These are phyloP conservation scores for Mucor plumbeus DNA, from an alignment of 371 early-diverging fungal species.

Conservation along the genomic window DNA sequence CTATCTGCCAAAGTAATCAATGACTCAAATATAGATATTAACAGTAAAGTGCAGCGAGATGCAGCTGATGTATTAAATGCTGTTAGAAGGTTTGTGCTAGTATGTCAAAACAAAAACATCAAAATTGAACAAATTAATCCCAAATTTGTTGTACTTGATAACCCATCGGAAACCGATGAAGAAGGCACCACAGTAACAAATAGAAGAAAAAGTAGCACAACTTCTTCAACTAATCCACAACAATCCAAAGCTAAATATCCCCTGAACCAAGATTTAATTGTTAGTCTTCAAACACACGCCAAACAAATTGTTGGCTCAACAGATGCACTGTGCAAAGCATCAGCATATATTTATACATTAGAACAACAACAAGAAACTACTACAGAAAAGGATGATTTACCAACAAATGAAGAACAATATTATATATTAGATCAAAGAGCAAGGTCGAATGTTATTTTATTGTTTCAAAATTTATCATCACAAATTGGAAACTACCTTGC, in stretches of 20 bases:
- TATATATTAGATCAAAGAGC: conserved; percentile 35
- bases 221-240: not conserved
- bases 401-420: conserved; percentile 14
- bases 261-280: conserved; percentile 52
- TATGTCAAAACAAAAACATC: conserved; percentile 47
- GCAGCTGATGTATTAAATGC: conserved; percentile 73
- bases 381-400: not conserved
- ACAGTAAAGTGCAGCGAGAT: conserved; percentile 43
- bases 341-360: conserved; percentile 37
- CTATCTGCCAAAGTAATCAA: conserved; percentile 57
- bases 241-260: conserved; percentile 40
- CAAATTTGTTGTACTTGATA: conserved; percentile 25
- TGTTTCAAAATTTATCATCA: conserved; percentile 55
- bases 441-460: conserved; percentile 31
- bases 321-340: conserved; percentile 44
- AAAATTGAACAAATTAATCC: conserved; percentile 34
- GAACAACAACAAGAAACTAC: conserved; percentile 31
- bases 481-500: conserved; percentile 48
- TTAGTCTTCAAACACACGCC: conserved; percentile 52
- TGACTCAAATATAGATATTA: conserved; percentile 20
- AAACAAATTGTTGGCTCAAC: conserved; percentile 53
- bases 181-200: not conserved
- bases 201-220: conserved; percentile 18
- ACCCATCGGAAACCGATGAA: not conserved
- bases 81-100: conserved; percentile 71